These are phyloP conservation scores for Taphrina betulina DNA, from an alignment of 1,139 yeast species.

Conservation along the genomic window DNA sequence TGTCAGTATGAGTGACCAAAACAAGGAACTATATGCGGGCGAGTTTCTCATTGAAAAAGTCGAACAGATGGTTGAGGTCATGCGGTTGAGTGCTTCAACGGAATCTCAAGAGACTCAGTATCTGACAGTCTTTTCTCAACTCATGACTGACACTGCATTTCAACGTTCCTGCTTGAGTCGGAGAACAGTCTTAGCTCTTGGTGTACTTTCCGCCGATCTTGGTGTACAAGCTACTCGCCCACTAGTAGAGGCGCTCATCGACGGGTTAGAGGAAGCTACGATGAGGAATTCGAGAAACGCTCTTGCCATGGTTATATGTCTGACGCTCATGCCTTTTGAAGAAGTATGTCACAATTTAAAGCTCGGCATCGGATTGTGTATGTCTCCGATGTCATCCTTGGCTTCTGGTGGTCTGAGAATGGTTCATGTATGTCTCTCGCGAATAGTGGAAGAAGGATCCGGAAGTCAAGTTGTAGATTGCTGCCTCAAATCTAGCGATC, in stretches of 20 bases:
- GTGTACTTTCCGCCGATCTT: constrained; percentile 10
- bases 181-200: constrained; percentile 3
- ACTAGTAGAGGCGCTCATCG: constrained; percentile 3
- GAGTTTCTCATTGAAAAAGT: too few species aligned
- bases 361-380: too few species aligned
- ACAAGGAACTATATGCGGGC: too few species aligned
- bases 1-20: too few species aligned
- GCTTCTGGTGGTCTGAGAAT: constrained; percentile 11
- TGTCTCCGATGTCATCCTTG: not conserved
- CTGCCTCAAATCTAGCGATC: too few species aligned
- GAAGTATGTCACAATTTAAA: too few species aligned
- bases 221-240: constrained; percentile 1
- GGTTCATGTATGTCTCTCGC: not conserved
- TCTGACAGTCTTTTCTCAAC: not conserved
- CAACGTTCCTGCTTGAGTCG: not conserved
- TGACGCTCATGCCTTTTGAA: too few species aligned
- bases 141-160: constrained; percentile 6
- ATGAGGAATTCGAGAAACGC: not conserved
- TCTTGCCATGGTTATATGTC: constrained; percentile 1
- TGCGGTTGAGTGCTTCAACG: not conserved
- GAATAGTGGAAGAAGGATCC: too few species aligned
- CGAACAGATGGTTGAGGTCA: constrained; percentile 2
- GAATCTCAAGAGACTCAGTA: not conserved
- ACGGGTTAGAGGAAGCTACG: constrained; percentile 1
- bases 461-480: too few species aligned